phyloP scores from a whole-genome alignment of 495 filamentous ascomycete genomes.

The Penicillium ucsense region DNA sequence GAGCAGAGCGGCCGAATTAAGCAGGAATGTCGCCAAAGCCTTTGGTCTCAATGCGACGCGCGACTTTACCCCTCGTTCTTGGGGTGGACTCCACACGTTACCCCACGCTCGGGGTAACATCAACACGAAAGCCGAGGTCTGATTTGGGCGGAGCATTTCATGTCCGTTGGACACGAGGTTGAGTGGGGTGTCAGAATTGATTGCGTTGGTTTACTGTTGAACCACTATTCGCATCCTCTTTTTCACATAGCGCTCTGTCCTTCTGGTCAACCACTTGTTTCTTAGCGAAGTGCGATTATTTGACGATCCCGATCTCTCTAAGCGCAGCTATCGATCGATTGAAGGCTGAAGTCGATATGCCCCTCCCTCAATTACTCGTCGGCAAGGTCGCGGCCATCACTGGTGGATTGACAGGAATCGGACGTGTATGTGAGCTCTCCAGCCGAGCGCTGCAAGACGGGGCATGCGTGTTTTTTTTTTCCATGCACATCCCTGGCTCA shows the following conservation, averaged over 20 bases:
- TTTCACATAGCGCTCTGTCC: too few species aligned
- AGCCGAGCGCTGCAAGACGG: background rate
- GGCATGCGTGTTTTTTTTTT: background rate
- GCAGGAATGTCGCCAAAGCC: too few species aligned
- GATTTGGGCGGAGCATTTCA: slow-evolving; percentile 8
- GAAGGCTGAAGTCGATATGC: slow-evolving; percentile 12
- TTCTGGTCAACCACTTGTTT: too few species aligned
- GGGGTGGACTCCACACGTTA: slow-evolving; percentile 1
- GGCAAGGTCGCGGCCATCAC: slow-evolving; percentile 62
- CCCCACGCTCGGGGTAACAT: slow-evolving; percentile 25
- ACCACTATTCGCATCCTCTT: too few species aligned
- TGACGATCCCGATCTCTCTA: too few species aligned
- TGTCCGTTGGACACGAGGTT: background rate
- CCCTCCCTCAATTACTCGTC: slow-evolving; percentile 43
- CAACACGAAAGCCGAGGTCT: slow-evolving; percentile 24
- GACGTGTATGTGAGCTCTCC: slow-evolving; percentile 30
- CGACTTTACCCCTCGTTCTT: slow-evolving; percentile 5
- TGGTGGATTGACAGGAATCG: slow-evolving; percentile 62
- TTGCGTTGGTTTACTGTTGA: too few species aligned
- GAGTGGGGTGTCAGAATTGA: too few species aligned
- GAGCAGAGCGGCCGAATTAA: too few species aligned
- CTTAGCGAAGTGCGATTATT: too few species aligned
- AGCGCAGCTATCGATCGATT: too few species aligned
- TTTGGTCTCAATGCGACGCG: background rate
- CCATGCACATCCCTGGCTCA: background rate